Conservation (phyloP, 257 asterid genomes). For the Solanum pennellii region DNA sequence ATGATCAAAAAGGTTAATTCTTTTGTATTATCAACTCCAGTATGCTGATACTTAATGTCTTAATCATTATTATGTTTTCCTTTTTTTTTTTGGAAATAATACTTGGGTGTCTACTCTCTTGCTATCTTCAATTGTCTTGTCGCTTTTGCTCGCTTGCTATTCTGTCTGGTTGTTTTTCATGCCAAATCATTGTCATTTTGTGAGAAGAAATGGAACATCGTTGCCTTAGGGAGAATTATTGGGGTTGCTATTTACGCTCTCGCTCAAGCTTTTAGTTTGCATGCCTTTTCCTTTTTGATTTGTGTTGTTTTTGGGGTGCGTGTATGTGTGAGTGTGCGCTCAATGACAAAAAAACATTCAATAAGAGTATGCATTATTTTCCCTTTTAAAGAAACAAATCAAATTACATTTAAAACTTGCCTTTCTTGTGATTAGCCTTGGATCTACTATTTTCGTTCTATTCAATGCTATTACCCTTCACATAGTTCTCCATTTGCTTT, state of each 20-base stretch:
- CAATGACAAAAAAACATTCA: neutral
- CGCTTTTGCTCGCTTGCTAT: neutral
- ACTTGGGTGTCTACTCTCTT: neutral
- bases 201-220: neutral
- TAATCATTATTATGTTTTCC: neutral
- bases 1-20: neutral
- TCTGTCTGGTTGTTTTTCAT: neutral
- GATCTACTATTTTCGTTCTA: neutral
- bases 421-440: neutral
- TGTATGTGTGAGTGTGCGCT: neutral
- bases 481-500: neutral
- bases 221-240: neutral
- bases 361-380: neutral
- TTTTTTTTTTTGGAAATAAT: neutral
- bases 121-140: neutral
- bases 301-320: neutral
- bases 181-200: neutral
- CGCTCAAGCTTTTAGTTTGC: neutral
- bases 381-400: neutral
- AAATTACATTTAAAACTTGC: neutral
- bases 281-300: neutral
- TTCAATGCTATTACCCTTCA: neutral
- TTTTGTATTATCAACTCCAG: neutral
- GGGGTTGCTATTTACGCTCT: neutral
- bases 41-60: neutral